Evolutionary conservation across 495 filamentous ascomycete genomes (phyloP).

Genomic region (Aspergillus sclerotioniger): DNA sequence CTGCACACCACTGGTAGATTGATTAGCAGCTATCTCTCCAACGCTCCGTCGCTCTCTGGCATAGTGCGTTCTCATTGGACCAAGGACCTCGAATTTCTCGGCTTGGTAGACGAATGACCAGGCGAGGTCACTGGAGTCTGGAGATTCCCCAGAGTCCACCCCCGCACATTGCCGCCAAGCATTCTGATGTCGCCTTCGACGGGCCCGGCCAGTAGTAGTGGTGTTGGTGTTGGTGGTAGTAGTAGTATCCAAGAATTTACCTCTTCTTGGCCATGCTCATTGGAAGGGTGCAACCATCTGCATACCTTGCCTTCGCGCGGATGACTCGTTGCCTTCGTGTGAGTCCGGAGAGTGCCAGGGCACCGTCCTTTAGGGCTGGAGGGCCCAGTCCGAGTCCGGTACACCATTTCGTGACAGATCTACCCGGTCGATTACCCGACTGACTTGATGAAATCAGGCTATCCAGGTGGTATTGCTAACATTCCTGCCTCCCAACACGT

Average conservation of each 20-base stretch:
- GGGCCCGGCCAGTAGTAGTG: neutral
- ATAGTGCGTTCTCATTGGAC: neutral
- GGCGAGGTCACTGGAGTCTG: conserved; percentile 1
- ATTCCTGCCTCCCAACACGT: conserved; percentile 14
- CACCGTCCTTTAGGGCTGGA: neutral
- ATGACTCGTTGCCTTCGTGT: conserved; percentile 9
- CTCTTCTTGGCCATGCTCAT: neutral
- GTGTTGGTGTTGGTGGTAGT: neutral
- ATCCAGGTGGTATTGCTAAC: conserved; percentile 9
- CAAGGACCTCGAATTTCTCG: neutral
- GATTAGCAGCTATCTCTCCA: neutral
- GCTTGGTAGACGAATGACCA: neutral
- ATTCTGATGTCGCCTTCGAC: conserved; percentile 8
- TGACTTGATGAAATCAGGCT: conserved; percentile 1
- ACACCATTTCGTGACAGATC: neutral
- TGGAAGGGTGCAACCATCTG: neutral
- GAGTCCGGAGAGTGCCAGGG: neutral
- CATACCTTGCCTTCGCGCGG: neutral
- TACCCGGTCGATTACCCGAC: conserved; percentile 4
- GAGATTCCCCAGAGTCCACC: conserved; percentile 21
- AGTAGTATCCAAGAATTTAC: neutral
- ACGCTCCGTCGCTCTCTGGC: neutral
- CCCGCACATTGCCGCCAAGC: conserved; percentile 23
- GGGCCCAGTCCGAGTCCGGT: neutral
- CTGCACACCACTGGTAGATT: conserved; percentile 9